These are phyloP conservation scores for Didymella arachidicola DNA, from an alignment of 2,329 filamentous ascomycete species.

Conservation along the genomic window DNA sequence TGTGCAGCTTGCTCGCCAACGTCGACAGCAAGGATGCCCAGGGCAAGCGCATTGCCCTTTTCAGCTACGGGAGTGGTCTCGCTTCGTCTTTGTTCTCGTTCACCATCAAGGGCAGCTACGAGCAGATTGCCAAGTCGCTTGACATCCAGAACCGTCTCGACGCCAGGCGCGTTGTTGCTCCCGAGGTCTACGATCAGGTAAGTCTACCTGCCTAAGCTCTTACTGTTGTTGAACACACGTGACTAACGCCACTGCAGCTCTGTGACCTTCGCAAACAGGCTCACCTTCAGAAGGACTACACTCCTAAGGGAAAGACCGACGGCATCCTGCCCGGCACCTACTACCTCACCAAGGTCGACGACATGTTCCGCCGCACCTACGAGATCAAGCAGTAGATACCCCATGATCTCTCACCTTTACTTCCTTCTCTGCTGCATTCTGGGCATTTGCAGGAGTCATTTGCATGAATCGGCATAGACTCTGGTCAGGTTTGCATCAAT, in stretches of 20 bases:
- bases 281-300: slow-evolving; percentile 60
- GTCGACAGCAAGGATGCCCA: slow-evolving; percentile 55
- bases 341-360: slow-evolving; percentile 60
- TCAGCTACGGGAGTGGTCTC: slow-evolving; percentile 62
- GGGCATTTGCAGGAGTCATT: slow-evolving; percentile 49
- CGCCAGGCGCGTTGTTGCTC: slow-evolving; percentile 54
- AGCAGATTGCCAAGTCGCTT: slow-evolving; percentile 57
- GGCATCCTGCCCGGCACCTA: slow-evolving; percentile 58
- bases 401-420: slow-evolving; percentile 26
- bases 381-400: slow-evolving; percentile 57
- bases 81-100: slow-evolving; percentile 61
- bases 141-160: slow-evolving; percentile 58
- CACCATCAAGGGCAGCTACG: slow-evolving; percentile 56
- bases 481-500: slow-evolving; percentile 32
- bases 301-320: slow-evolving; percentile 55
- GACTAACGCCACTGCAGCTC: slow-evolving; percentile 52
- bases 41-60: slow-evolving; percentile 61
- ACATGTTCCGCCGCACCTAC: slow-evolving; percentile 61
- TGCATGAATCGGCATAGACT: slow-evolving; percentile 40
- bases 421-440: slow-evolving; percentile 43
- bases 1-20: slow-evolving; percentile 58
- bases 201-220: slow-evolving; percentile 25
- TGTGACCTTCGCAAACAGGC: slow-evolving; percentile 61
- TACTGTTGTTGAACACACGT: slow-evolving; percentile 24
- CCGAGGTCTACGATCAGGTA: slow-evolving; percentile 59